A percentile compares a stretch with the other conserved stretches of the same genome.
These are phyloP conservation scores for Helminthosporium solani DNA, from an alignment of 2,329 filamentous ascomycete genomes.

Conservation along the genomic window DNA sequence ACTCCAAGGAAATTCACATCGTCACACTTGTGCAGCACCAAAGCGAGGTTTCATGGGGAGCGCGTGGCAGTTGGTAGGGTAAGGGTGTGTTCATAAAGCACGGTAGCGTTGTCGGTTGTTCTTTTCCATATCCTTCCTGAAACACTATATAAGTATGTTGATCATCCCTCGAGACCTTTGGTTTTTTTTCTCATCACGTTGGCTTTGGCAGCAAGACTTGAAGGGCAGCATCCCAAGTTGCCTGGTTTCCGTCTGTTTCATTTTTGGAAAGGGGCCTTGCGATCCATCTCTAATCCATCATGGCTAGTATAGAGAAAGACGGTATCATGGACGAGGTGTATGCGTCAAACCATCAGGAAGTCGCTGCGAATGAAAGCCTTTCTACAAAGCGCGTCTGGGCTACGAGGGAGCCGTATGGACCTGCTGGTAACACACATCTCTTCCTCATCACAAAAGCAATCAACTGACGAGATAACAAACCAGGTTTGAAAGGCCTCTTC, in stretches of 20 bases:
- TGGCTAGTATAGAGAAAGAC: conserved; percentile 12
- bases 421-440: conserved; percentile 21
- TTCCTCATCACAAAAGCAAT: neutral
- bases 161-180: neutral
- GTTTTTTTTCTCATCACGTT: neutral
- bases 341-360: conserved; percentile 22
- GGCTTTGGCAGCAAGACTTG: neutral
- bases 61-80: neutral
- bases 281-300: neutral
- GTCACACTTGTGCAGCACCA: neutral
- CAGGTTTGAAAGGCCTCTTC: conserved; percentile 51
- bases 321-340: conserved; percentile 22
- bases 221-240: neutral
- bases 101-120: neutral
- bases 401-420: conserved; percentile 34
- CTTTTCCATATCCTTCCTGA: neutral
- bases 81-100: neutral
- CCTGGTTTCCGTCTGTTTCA: neutral
- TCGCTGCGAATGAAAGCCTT: conserved; percentile 11
- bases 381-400: conserved; percentile 14
- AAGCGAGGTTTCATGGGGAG: neutral
- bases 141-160: neutral
- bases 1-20: neutral
- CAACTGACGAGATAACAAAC: conserved; percentile 4
- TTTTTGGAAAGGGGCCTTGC: neutral